A percentile compares a stretch with the other conserved stretches of the same genome.
These are phyloP conservation scores for Orobanche coerulescens DNA, from an alignment of 257 asterid species.

Conservation along the genomic window DNA sequence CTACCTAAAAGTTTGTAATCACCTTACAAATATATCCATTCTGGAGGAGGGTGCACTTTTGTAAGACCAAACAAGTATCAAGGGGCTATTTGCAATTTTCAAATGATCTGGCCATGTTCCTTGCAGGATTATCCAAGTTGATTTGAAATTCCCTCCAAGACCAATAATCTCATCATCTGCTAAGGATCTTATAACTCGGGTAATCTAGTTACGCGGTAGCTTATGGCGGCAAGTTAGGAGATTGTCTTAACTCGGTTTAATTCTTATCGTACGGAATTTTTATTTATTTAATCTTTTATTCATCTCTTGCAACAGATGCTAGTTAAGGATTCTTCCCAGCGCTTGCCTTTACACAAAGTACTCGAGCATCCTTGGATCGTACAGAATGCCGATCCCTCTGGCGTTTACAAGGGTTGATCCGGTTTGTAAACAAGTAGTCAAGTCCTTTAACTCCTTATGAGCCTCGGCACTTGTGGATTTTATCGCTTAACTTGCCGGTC, in stretches of 20 bases:
- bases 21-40: too few relatives aligned
- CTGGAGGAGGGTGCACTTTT: background rate
- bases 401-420: slow-evolving; percentile 49
- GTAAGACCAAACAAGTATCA: background rate
- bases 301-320: slow-evolving; percentile 52
- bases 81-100: background rate
- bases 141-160: slow-evolving; percentile 77
- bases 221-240: background rate
- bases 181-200: slow-evolving; percentile 89
- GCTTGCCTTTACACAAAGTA: slow-evolving; percentile 73
- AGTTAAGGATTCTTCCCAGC: slow-evolving; percentile 71
- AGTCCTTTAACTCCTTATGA: background rate
- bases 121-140: slow-evolving; percentile 88
- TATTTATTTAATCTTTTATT: background rate
- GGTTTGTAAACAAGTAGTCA: background rate
- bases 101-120: background rate
- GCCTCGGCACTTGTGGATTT: too few relatives aligned
- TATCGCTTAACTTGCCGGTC: background rate
- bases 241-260: background rate
- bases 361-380: slow-evolving; percentile 96
- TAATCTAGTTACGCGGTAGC: slow-evolving; percentile 3
- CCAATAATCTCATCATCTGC: slow-evolving; percentile 84
- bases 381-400: slow-evolving; percentile 91
- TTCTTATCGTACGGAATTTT: background rate
- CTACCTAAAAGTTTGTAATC: too few relatives aligned